A percentile compares a stretch with the other conserved stretches of the same genome.
phyloP scores from a whole-genome alignment of 2,329 filamentous ascomycete species.

The Ophiosphaerella korrae region DNA sequence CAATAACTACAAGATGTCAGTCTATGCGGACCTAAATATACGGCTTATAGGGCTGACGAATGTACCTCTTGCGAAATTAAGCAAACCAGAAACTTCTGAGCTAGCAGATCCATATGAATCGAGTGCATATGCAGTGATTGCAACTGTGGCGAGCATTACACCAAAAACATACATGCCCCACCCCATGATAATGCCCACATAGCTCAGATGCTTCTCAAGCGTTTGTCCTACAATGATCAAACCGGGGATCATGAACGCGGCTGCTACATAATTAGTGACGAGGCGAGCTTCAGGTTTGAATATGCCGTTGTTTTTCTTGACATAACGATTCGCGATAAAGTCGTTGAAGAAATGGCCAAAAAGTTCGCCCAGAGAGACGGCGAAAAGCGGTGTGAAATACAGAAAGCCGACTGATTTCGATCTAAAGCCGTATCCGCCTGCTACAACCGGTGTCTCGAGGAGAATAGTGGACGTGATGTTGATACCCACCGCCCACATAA shows the following conservation, averaged over 20 bases:
- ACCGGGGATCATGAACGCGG: slow-evolving; percentile 38
- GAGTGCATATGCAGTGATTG: slow-evolving; percentile 43
- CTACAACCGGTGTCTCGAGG: slow-evolving; percentile 20
- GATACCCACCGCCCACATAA: slow-evolving; percentile 30
- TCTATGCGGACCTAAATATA: too few relatives aligned
- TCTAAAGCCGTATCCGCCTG: slow-evolving; percentile 28
- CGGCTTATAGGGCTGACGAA: too few relatives aligned
- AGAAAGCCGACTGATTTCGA: slow-evolving; percentile 32
- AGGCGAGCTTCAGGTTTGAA: slow-evolving; percentile 42
- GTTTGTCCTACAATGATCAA: slow-evolving; percentile 42
- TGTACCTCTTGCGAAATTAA: slow-evolving; percentile 41
- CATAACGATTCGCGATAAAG: slow-evolving; percentile 39
- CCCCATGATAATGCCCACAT: slow-evolving; percentile 39
- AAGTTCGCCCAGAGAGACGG: slow-evolving; percentile 37
- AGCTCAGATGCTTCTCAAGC: slow-evolving; percentile 39
- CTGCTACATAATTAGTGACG: slow-evolving; percentile 38
- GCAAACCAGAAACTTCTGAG: slow-evolving; percentile 38
- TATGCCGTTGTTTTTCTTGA: slow-evolving; percentile 35
- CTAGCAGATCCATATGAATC: slow-evolving; percentile 42
- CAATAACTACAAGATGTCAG: slow-evolving; percentile 17
- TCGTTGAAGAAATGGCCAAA: slow-evolving; percentile 48
- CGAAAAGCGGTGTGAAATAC: slow-evolving; percentile 45
- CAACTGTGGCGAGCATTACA: slow-evolving; percentile 38
- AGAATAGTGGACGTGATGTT: slow-evolving; percentile 35
- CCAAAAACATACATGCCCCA: slow-evolving; percentile 46